Percentiles rank a stretch among this genome's conserved stretches.
phyloP scores from a whole-genome alignment of 768 basidiomycete species.

The Rhodotorula kratochvilovae region DNA sequence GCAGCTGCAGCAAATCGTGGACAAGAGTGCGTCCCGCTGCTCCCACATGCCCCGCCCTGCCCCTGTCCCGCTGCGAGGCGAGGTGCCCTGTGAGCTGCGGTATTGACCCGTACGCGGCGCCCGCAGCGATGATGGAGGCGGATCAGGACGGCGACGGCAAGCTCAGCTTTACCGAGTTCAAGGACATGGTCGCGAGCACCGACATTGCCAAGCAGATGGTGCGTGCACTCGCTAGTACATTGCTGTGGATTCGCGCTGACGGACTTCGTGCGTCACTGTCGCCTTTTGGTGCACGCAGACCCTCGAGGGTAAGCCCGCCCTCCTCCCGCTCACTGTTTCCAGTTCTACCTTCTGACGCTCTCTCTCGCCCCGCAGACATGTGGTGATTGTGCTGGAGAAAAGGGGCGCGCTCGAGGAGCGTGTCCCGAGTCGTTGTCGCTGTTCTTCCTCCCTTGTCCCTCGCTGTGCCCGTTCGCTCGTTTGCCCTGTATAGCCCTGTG shows the following conservation, averaged over 20 bases:
- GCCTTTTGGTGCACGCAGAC: background rate
- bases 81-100: too few species aligned
- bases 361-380: conserved; percentile 15
- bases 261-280: too few species aligned
- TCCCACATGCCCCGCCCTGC: too few species aligned
- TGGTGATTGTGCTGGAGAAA: conserved; percentile 1
- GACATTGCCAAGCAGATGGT: conserved; percentile 99
- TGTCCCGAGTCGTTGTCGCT: too few species aligned
- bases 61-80: too few species aligned
- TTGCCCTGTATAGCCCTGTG: background rate
- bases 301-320: conserved; percentile 15
- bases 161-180: conserved; percentile 94
- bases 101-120: too few species aligned
- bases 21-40: conserved; percentile 59
- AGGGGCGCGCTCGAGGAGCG: background rate
- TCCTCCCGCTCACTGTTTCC: too few species aligned
- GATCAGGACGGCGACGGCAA: conserved; percentile 96
- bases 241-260: background rate
- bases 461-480: too few species aligned
- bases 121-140: conserved; percentile 84
- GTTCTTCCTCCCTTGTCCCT: too few species aligned
- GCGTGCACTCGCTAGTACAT: conserved; percentile 21
- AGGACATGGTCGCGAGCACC: conserved; percentile 93
- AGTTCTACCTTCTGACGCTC: background rate
- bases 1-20: conserved; percentile 97